Base-by-base conservation (phyloP, 805 yeast genomes). In the Myxozyma neglecta region DNA sequence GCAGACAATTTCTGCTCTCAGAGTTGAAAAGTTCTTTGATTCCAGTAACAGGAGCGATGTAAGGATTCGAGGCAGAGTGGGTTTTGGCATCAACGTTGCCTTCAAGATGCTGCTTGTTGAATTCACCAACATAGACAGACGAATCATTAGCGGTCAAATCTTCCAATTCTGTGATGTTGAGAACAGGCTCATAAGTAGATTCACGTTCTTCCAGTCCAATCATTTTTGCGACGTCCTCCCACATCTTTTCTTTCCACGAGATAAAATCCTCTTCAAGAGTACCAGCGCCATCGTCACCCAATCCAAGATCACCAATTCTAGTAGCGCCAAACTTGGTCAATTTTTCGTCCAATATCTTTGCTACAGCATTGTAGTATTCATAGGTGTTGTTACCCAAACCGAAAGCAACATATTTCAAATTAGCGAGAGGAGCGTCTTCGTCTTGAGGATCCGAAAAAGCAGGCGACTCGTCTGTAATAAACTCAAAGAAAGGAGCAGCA, bases 301-400 rank as follows among this genome's bases (percentile, higher is more conserved):
- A 84, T 51, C 98, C 98, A 62, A 83, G 81, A n/a, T 79, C 79
- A 52, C 94, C 96, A 59, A 94, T 76, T 52, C 85, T 74, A 47
- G 80, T 79, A 35, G 94, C 97, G 57, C 93, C 92, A 43, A 89
- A 86, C 34, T 77, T 80, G 59, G 76, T 76, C 55, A 85, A 76
- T 29, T 81, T 73, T 62, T 80, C 79, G 59, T 81, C 78, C 59
- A 80, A 75, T 51, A 84, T 79, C 70, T 84, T 84, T 62, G 84
- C 84, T 44, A 92, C 91, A 62, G 90, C 88, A 73, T 94, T 94
- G 81, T 81, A 93, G 74, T 88, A 86, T 76, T 93, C 98, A 73
- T 93, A 93, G 34, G 97, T 92, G 47, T 92, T 86, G 77, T 94
- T 93, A 72, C 99, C 99, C 65, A 93, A 83, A 18, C 97, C 98